A percentile compares a stretch with the other conserved stretches of the same genome.
Evolutionary conservation across 169 alveolate species (phyloP).

Genomic region (Eimeria maxima): DNA sequence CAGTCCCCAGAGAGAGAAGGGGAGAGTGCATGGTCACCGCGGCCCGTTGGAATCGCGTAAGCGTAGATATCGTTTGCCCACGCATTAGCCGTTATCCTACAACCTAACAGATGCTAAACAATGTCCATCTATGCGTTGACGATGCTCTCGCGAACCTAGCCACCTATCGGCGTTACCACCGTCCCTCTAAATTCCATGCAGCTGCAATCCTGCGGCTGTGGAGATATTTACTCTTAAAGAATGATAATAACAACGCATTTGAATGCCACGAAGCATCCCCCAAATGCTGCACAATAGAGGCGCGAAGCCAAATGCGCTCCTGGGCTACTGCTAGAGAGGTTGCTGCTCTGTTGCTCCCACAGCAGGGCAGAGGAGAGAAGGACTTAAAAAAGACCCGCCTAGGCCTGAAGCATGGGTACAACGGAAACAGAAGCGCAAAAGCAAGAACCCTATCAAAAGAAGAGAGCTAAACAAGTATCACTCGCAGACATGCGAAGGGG

Average conservation of each 20-base stretch:
- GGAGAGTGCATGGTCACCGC: conserved; percentile 67
- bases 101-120: not conserved
- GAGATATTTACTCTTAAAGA: not conserved
- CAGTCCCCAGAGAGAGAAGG: not conserved
- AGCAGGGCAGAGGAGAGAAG: conserved; percentile 16
- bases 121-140: conserved; percentile 6
- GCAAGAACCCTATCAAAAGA: conserved; percentile 51
- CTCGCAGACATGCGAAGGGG: conserved; percentile 80
- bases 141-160: not conserved
- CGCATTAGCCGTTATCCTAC: conserved; percentile 30
- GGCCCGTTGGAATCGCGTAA: conserved; percentile 13
- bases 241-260: conserved; percentile 6
- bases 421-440: conserved; percentile 29
- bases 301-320: conserved; percentile 39
- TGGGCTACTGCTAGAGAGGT: conserved; percentile 46
- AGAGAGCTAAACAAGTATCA: conserved; percentile 29
- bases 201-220: conserved; percentile 23
- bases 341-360: conserved; percentile 57
- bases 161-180: conserved; percentile 18
- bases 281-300: conserved; percentile 44
- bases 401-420: conserved; percentile 20
- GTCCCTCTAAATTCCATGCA: not conserved
- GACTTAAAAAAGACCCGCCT: conserved; percentile 30
- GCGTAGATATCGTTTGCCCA: conserved; percentile 5
- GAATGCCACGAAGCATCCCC: conserved; percentile 31